A percentile compares a stretch with the other conserved stretches of the same genome.
Conservation (phyloP, 2,329 filamentous ascomycete genomes). For the Paradendryphiella salina region DNA sequence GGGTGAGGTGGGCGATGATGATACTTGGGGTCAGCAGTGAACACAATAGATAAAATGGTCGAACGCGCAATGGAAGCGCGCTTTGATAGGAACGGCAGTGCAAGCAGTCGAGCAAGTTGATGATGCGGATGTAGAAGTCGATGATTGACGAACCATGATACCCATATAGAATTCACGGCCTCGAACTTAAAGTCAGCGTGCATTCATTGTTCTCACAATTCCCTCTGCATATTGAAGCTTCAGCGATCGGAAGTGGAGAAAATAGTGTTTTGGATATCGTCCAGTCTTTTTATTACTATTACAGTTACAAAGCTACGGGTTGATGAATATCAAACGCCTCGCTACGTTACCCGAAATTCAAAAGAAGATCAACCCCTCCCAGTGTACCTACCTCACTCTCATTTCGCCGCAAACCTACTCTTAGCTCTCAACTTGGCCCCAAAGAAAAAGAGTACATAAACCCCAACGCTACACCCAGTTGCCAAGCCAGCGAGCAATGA, state of each 20-base stretch:
- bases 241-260: no score
- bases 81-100: not conserved
- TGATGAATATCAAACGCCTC: not conserved
- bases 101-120: not conserved
- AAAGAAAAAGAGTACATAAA: constrained; percentile 61
- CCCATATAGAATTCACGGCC: not conserved
- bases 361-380: not conserved
- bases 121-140: not conserved
- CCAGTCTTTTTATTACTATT: not conserved
- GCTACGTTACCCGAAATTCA: not conserved
- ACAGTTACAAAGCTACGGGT: not conserved
- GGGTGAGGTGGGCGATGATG: constrained; percentile 33
- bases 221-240: no score
- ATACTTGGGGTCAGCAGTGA: constrained; percentile 30
- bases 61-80: not conserved
- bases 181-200: not conserved
- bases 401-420: constrained; percentile 41
- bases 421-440: constrained; percentile 37
- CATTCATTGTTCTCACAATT: not conserved
- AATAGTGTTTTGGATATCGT: no score
- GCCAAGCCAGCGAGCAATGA: constrained; percentile 51
- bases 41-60: no score
- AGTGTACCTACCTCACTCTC: not conserved
- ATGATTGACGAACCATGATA: constrained; percentile 1
- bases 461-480: constrained; percentile 54